Base-by-base conservation (phyloP, 768 basidiomycete species). In the Mycena sanguinolenta region DNA sequence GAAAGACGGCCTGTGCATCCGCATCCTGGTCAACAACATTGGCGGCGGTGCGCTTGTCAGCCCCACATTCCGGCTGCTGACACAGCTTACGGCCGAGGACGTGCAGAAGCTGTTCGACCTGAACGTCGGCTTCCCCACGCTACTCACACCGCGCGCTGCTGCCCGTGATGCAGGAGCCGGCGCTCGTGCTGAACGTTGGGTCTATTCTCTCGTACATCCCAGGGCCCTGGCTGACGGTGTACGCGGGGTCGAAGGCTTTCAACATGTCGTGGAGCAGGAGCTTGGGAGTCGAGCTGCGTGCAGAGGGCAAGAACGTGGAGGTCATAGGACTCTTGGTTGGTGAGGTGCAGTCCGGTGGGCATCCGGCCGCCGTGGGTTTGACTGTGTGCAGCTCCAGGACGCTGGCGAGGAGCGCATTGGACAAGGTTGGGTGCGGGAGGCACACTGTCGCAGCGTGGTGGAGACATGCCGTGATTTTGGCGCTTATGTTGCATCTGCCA, bases 11-110 rank as follows among this genome's bases (percentile, higher is more conserved):
- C 42, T 66, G 34, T 34, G 30, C 57, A 25, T 67, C 14, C 25
- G 28, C 30, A 32, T 67, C n/a, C 42, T 67, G 46, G 42, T 67
- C 39, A 67, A 67, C 66, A 67, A 67, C 66, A 27, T 60, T 39
- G 66, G 66, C 28, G 66, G 66, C 39, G 39, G 21, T 30, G 16
- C 34, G 49, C 25, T 39, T 30, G 23, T 55, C 28, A 58, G 32
- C 36, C 50, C 59, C 23, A 49, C 38, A 21, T 67, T 54, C 30
- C 58, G 27, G 16, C 42, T 13, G 19, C 42, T 67, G 39, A 25
- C 17, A 27, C 39, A 34, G 4, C 25, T 27, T 17, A 13, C 17
- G 3, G 44, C 42, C 23, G 55, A 4, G 7, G 54, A 65, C 9
- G 32, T 65, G 32, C 30, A 61, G 28, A 42, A 32, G 59, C 38